Evolutionary conservation across 2,329 filamentous ascomycete genomes (phyloP).

Genomic region (Lithohypha guttulata): DNA sequence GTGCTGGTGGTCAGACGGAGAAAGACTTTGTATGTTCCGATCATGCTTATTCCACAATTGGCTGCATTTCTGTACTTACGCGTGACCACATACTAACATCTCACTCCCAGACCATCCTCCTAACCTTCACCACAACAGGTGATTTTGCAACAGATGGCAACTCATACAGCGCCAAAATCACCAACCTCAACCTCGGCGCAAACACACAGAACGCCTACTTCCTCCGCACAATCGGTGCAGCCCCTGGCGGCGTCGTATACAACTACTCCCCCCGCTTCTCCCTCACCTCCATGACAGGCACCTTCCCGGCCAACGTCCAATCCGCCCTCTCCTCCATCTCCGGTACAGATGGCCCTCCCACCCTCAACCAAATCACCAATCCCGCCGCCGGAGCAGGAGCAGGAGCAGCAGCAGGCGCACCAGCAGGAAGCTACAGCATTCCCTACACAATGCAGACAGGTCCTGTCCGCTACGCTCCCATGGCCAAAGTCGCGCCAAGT

Average conservation of each 20-base stretch:
- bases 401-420: slow-evolving; percentile 12
- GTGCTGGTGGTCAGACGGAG: slow-evolving; percentile 47
- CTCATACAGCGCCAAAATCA: slow-evolving; percentile 35
- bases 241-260: slow-evolving; percentile 43
- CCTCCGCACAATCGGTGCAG: slow-evolving; percentile 47
- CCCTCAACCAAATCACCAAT: slow-evolving; percentile 18
- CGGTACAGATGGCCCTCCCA: slow-evolving; percentile 21
- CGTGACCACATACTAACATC: background rate
- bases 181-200: background rate
- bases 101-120: background rate
- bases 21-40: slow-evolving; percentile 33
- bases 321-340: slow-evolving; percentile 28
- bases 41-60: slow-evolving; percentile 12
- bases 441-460: slow-evolving; percentile 49
- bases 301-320: slow-evolving; percentile 37
- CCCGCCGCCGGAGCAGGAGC: slow-evolving; percentile 26
- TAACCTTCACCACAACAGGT: slow-evolving; percentile 14
- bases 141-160: slow-evolving; percentile 32
- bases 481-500: slow-evolving; percentile 48
- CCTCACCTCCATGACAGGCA: slow-evolving; percentile 53
- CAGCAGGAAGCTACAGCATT: slow-evolving; percentile 28
- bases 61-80: no score
- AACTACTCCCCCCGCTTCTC: slow-evolving; percentile 55
- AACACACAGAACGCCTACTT: slow-evolving; percentile 44
- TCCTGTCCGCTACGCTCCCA: slow-evolving; percentile 49